Conservation (phyloP, 371 early-diverging fungal species). For the Saksenaea vasiformis region DNA sequence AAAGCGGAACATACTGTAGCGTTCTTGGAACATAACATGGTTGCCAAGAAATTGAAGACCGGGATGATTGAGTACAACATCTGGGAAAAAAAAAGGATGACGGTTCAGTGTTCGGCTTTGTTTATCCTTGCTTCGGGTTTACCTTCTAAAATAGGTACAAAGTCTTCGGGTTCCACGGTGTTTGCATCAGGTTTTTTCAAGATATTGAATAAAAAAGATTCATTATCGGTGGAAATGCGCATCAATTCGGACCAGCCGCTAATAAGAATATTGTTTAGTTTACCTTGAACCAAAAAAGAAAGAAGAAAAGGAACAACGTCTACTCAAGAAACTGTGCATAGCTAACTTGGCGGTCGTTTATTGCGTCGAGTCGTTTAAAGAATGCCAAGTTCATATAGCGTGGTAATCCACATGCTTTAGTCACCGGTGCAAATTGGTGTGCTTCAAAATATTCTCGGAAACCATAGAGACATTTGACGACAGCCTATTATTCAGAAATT, state of each 20-base stretch:
- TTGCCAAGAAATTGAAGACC: constrained; percentile 82
- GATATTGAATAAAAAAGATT: constrained; percentile 43
- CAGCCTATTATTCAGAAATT: constrained; percentile 1
- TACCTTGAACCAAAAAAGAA: no score
- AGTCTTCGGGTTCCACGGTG: constrained; percentile 49
- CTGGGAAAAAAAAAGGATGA: constrained; percentile 43
- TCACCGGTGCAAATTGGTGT: constrained; percentile 47
- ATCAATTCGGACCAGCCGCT: constrained; percentile 44
- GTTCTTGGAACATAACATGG: constrained; percentile 79
- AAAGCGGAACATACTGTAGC: constrained; percentile 65
- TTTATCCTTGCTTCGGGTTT: constrained; percentile 13
- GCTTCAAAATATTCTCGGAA: constrained; percentile 31
- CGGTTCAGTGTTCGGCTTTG: constrained; percentile 16
- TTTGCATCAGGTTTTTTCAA: constrained; percentile 27
- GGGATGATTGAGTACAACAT: constrained; percentile 77
- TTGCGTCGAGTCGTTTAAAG: constrained; percentile 43
- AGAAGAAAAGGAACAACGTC: no score
- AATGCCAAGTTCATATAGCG: constrained; percentile 57
- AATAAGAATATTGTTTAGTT: background rate
- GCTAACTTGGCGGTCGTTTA: constrained; percentile 1
- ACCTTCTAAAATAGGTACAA: constrained; percentile 52
- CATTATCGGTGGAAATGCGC: constrained; percentile 38
- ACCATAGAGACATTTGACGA: constrained; percentile 18
- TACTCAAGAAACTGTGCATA: background rate
- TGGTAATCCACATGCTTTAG: constrained; percentile 53